Conservation (phyloP, 2,329 filamentous ascomycete species). For the Microcyclospora pomicola region DNA sequence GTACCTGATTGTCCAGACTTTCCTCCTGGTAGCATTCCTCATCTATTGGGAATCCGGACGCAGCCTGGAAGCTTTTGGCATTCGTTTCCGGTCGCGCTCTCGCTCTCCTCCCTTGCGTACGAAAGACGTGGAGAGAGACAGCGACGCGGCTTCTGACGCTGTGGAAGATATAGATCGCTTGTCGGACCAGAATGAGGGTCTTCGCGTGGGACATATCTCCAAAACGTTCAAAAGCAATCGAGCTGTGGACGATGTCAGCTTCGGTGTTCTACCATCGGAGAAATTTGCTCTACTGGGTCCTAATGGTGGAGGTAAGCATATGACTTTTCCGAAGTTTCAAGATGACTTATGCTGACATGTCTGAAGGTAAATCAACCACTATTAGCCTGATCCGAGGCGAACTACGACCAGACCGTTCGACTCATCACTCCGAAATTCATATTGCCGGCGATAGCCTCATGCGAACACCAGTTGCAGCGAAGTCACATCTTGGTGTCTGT, state of each 20-base stretch:
- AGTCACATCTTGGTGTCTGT: constrained; percentile 70
- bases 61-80: constrained; percentile 31
- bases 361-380: constrained; percentile 45
- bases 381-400: constrained; percentile 79
- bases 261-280: constrained; percentile 62
- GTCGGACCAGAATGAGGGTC: constrained; percentile 46
- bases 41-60: constrained; percentile 56
- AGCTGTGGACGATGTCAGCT: constrained; percentile 73
- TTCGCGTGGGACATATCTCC: constrained; percentile 61
- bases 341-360: too few species aligned
- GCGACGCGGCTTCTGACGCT: constrained; percentile 3
- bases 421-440: constrained; percentile 59
- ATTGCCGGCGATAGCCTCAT: constrained; percentile 63
- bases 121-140: constrained; percentile 19
- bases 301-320: constrained; percentile 67
- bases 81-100: constrained; percentile 1
- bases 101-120: not conserved
- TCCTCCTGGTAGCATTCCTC: constrained; percentile 56
- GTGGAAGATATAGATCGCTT: constrained; percentile 7
- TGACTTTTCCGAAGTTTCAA: too few species aligned
- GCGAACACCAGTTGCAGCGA: constrained; percentile 54
- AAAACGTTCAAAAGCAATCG: constrained; percentile 62
- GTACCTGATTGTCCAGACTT: constrained; percentile 60
- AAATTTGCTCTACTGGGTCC: constrained; percentile 78
- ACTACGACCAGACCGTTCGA: constrained; percentile 45